Evolutionary conservation across 2,329 filamentous ascomycete genomes (phyloP).

Genomic region (Penicillium carneum): DNA sequence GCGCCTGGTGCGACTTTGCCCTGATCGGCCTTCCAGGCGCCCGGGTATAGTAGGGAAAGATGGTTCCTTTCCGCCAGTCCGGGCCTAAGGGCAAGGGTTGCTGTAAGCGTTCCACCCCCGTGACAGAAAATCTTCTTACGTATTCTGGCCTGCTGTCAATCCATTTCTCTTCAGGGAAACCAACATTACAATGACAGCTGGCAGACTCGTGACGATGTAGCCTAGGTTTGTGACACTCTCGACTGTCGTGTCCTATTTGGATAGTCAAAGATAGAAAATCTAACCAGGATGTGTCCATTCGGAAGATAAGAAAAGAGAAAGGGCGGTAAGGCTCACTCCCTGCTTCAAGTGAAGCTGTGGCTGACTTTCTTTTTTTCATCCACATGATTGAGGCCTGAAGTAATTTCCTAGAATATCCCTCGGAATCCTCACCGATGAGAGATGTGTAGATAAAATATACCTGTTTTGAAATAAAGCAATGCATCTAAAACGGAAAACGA

Average conservation of each 20-base stretch:
- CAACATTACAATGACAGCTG: constrained; percentile 31
- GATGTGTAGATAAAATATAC: background rate
- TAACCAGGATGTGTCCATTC: constrained; percentile 32
- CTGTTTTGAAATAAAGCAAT: constrained; percentile 28
- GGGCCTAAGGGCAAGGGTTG: constrained; percentile 12
- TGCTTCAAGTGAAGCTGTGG: constrained; percentile 9
- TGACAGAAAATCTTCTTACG: constrained; percentile 8
- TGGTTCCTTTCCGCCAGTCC: constrained; percentile 22
- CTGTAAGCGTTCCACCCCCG: constrained; percentile 10
- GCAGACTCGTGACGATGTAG: constrained; percentile 35
- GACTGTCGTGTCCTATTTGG: constrained; percentile 29
- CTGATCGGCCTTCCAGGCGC: constrained; percentile 28
- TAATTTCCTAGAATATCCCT: constrained; percentile 8
- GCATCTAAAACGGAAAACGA: constrained; percentile 26
- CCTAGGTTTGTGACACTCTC: constrained; percentile 32
- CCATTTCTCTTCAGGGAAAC: constrained; percentile 1
- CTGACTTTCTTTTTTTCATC: constrained; percentile 3
- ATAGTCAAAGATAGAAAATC: constrained; percentile 17
- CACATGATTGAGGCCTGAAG: constrained; percentile 24
- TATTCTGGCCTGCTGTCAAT: constrained; percentile 16
- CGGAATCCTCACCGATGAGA: constrained; percentile 18
- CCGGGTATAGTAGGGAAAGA: constrained; percentile 19
- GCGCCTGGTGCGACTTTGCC: constrained; percentile 33
- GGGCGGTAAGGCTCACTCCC: constrained; percentile 27
- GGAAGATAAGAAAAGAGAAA: constrained; percentile 31